Conservation (phyloP, 176 grass and related monocot genomes). For the Guadua angustifolia region DNA sequence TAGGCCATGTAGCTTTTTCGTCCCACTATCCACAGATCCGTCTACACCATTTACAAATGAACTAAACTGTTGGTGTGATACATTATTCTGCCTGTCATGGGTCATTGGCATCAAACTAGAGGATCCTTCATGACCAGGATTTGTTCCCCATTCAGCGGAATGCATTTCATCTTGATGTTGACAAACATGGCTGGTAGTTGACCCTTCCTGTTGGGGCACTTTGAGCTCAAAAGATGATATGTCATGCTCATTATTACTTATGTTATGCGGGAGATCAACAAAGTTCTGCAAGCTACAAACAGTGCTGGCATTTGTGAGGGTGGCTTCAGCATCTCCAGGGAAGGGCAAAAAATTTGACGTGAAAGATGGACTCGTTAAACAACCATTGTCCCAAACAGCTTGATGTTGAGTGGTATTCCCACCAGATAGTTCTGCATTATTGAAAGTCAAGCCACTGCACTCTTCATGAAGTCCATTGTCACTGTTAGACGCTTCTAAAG, state of each 20-base stretch:
- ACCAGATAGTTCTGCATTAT: slow-evolving; percentile 51
- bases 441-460: slow-evolving; percentile 63
- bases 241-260: slow-evolving; percentile 44
- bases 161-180: slow-evolving; percentile 31
- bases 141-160: slow-evolving; percentile 36
- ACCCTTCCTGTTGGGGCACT: slow-evolving; percentile 26
- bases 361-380: slow-evolving; percentile 61
- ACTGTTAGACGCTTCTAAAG: slow-evolving; percentile 47
- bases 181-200: slow-evolving; percentile 33
- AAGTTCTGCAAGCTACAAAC: slow-evolving; percentile 38
- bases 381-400: slow-evolving; percentile 55
- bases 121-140: slow-evolving; percentile 33
- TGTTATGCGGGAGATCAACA: slow-evolving; percentile 34
- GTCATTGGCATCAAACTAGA: slow-evolving; percentile 39
- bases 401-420: slow-evolving; percentile 49
- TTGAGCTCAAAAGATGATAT: slow-evolving; percentile 39
- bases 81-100: slow-evolving; percentile 28
- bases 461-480: slow-evolving; percentile 56
- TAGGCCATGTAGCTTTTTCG: slow-evolving; percentile 36
- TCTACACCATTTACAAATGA: slow-evolving; percentile 38
- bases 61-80: slow-evolving; percentile 39
- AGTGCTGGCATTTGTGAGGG: slow-evolving; percentile 41
- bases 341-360: slow-evolving; percentile 54
- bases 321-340: slow-evolving; percentile 51
- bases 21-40: slow-evolving; percentile 43